These are phyloP conservation scores for Colletotrichum sp. DNA, from an alignment of 2,329 filamentous ascomycete species.

Conservation along the genomic window DNA sequence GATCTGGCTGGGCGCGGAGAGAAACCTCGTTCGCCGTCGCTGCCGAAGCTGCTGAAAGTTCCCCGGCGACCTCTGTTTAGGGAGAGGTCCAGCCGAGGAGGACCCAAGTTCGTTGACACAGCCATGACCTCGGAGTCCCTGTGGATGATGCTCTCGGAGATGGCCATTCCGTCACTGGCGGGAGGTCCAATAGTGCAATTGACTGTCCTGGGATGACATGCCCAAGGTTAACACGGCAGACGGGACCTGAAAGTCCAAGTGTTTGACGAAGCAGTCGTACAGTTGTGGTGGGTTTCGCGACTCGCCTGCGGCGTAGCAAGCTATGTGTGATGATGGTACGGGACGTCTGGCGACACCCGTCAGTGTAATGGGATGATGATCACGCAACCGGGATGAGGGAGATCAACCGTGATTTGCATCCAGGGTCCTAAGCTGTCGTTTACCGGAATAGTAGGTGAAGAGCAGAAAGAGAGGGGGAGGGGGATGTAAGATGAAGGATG, in stretches of 20 bases:
- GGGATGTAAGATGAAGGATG: not conserved
- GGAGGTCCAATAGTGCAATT: not conserved
- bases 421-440: not conserved
- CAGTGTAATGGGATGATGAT: not conserved
- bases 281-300: not conserved
- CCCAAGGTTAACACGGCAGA: not conserved
- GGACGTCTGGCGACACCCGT: not conserved
- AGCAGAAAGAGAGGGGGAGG: not conserved
- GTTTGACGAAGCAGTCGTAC: constrained; percentile 2
- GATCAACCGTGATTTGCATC: not conserved
- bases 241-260: not conserved
- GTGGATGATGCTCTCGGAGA: not conserved
- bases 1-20: constrained; percentile 17
- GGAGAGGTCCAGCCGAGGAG: constrained; percentile 17
- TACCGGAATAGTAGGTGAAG: not conserved
- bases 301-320: constrained; percentile 1
- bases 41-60: constrained; percentile 18
- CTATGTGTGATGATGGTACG: not conserved
- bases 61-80: constrained; percentile 4
- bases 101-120: constrained; percentile 13
- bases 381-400: not conserved
- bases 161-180: not conserved
- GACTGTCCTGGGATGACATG: not conserved
- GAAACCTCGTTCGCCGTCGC: constrained; percentile 1
- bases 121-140: constrained; percentile 14